These are phyloP conservation scores for Globisporangium uncinulatum DNA, from an alignment of 352 stramenopile species.

Conservation along the genomic window DNA sequence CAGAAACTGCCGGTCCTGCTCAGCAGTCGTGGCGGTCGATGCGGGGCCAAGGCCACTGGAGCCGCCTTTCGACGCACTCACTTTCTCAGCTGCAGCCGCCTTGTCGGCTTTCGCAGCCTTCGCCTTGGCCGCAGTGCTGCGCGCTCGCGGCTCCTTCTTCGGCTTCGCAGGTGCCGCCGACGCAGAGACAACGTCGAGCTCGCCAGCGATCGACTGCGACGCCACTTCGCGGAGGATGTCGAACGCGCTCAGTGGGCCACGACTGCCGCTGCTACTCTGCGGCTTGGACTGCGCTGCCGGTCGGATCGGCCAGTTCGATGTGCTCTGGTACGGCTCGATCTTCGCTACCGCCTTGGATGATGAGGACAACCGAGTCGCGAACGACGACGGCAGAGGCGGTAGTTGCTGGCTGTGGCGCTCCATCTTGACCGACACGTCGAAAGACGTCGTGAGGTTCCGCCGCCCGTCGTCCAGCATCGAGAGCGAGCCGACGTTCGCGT, in stretches of 20 bases:
- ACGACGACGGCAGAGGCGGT: conserved; percentile 15
- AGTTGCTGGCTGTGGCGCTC: conserved; percentile 31
- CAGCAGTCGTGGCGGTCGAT: conserved; percentile 9
- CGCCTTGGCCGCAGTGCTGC: conserved; percentile 1
- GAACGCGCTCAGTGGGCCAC: conserved; percentile 58
- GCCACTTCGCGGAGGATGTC: conserved; percentile 82
- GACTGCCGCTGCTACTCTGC: background rate
- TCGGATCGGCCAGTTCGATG: conserved; percentile 16
- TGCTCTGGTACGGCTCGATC: conserved; percentile 20
- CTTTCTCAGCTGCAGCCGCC: conserved; percentile 6
- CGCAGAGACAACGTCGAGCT: conserved; percentile 28
- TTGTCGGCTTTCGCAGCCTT: conserved; percentile 3
- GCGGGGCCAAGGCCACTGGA: conserved; percentile 12
- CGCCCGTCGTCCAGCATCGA: conserved; percentile 26
- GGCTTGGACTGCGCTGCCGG: conserved; percentile 2
- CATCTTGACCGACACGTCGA: conserved; percentile 52
- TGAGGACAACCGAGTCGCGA: conserved; percentile 2
- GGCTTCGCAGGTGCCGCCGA: conserved; percentile 3
- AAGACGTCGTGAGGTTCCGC: conserved; percentile 12
- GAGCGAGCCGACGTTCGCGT: conserved; percentile 27
- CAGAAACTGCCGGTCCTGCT: conserved; percentile 20
- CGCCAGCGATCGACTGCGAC: conserved; percentile 51
- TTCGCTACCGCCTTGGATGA: background rate
- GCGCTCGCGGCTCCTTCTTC: conserved; percentile 7
- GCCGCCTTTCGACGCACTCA: conserved; percentile 4